Conservation (phyloP, 2,329 filamentous ascomycete species). For the Dactylellina cionopaga region DNA sequence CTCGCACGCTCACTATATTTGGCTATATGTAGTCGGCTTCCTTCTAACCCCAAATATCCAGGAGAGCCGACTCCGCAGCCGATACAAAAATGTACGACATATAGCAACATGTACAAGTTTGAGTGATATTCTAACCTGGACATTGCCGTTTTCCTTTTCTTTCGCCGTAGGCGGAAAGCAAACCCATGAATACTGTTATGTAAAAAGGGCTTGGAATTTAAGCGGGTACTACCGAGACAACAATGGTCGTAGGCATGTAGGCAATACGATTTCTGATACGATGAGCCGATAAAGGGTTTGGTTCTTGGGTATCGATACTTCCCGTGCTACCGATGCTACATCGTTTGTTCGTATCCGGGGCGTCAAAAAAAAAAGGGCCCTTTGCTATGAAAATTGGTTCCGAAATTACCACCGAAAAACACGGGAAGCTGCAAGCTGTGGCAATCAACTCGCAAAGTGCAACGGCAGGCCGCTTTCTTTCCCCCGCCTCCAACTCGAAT, state of each 20-base stretch:
- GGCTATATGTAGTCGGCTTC: not conserved
- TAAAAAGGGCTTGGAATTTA: constrained; percentile 28
- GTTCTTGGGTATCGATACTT: no score
- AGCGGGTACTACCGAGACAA: constrained; percentile 43
- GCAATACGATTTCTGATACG: not conserved
- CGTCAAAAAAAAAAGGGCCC: not conserved
- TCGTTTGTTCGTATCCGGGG: no score
- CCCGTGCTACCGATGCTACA: no score
- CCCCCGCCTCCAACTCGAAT: no score
- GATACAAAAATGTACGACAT: constrained; percentile 16
- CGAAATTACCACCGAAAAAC: constrained; percentile 37
- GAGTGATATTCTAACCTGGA: constrained; percentile 15
- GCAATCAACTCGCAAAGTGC: not conserved
- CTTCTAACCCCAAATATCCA: constrained; percentile 26
- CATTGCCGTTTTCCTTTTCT: not conserved
- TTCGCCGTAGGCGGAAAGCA: constrained; percentile 9
- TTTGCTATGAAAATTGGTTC: not conserved
- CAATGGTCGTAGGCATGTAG: no score
- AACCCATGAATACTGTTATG: constrained; percentile 40
- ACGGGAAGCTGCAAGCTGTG: constrained; percentile 27
- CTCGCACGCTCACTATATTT: not conserved
- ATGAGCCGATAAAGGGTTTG: no score
- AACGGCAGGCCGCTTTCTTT: no score
- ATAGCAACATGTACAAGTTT: not conserved
- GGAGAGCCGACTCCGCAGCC: constrained; percentile 15